Base-by-base conservation (phyloP, 169 alveolate genomes). In the Cryptosporidium felis region DNA sequence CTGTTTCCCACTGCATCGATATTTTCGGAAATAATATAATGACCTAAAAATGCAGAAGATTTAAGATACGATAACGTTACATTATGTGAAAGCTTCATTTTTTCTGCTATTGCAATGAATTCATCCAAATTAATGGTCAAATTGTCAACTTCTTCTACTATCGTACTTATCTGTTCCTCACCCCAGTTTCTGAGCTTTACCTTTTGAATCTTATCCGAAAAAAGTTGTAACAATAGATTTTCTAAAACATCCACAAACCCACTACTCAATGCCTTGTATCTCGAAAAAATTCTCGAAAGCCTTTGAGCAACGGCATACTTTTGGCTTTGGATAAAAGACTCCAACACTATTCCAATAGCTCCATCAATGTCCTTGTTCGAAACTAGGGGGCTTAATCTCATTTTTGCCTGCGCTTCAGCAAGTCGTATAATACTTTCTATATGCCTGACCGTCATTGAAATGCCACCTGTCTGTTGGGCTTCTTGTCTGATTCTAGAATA, bases 291-390 rank as follows among this genome's bases (percentile, higher is more conserved):
- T 80, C 88, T 93, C 12, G 94, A 88, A 21, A 97, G 89, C 47
- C 94, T 90, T 66, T 94, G 95, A 16, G 98, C 98, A 5, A 97
- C 96, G 1, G 98, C 95, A 82, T 94, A 92, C 80, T 97, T 96
- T 91, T 97, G 97, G 36, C 98, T 93, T 81, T 97, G 95, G 1
- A 97, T 92, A 93, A 96, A 97, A 40, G 98, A 94, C 89, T 96
- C 99, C 30, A 98, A 90, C 58, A 98, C 94, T 85, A 98, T 96
- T 28, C 97, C 97, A 51, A 97, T 98, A 5, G 99, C 99, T 42
- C 93, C 92, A 90, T 97, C 99, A 44, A 98, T 95, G 91, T 98
- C 99, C 58, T 81, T 82, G 45, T 96, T 92, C 79, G 96, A 94
- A 47, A 98, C 99, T 51, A 92, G 91, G 59, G 96, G 98, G 67